Conservation (phyloP, 2,329 filamentous ascomycete genomes). For the Amylocarpus encephaloides region DNA sequence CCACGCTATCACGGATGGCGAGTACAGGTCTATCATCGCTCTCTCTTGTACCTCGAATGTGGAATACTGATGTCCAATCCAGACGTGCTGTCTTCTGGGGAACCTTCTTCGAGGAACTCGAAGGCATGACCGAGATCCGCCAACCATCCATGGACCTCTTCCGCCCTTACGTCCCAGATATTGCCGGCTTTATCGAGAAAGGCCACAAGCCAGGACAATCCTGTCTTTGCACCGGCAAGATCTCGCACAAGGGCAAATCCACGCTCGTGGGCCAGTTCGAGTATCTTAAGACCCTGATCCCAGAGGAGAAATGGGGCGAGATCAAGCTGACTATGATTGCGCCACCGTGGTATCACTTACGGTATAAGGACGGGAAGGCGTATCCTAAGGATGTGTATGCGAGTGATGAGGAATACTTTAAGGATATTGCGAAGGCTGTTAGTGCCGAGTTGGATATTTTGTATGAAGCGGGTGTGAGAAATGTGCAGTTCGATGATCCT, state of each 20-base stretch:
- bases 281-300: constrained; percentile 53
- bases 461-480: constrained; percentile 47
- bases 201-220: constrained; percentile 43
- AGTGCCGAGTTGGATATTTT: constrained; percentile 47
- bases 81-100: constrained; percentile 28
- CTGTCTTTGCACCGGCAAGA: constrained; percentile 41
- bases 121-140: constrained; percentile 26
- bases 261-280: constrained; percentile 41
- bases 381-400: constrained; percentile 46
- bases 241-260: constrained; percentile 38
- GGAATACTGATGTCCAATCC: neutral
- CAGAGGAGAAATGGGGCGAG: constrained; percentile 56
- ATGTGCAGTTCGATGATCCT: constrained; percentile 51
- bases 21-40: constrained; percentile 35
- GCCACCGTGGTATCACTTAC: constrained; percentile 64
- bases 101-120: constrained; percentile 25
- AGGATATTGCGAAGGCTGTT: constrained; percentile 47
- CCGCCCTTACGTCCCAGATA: constrained; percentile 36
- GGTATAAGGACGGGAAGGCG: constrained; percentile 47
- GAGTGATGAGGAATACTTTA: constrained; percentile 48
- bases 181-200: constrained; percentile 38
- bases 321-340: constrained; percentile 65
- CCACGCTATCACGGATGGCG: constrained; percentile 52
- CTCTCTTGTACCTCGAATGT: neutral
- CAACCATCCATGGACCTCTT: constrained; percentile 35